These are phyloP conservation scores for Colletotrichum sp. DNA, from an alignment of 2,329 filamentous ascomycete species.

Conservation along the genomic window DNA sequence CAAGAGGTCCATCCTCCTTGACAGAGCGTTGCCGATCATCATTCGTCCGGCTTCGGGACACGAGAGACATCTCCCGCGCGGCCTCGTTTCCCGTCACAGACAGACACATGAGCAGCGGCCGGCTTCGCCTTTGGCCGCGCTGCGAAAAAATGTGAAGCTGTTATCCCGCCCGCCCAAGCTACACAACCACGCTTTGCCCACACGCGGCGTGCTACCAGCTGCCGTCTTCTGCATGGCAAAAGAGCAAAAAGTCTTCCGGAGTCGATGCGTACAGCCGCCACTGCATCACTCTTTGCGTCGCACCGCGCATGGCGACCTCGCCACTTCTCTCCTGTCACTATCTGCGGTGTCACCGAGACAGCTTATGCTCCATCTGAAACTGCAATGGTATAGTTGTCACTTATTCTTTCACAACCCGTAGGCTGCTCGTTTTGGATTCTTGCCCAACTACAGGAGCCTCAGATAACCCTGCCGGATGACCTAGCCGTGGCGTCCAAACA, in stretches of 20 bases:
- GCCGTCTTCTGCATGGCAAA: conserved; percentile 30
- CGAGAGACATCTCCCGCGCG: not conserved
- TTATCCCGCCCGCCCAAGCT: conserved; percentile 6
- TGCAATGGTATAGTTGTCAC: not conserved
- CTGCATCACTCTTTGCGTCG: conserved; percentile 25
- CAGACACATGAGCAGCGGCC: conserved; percentile 26
- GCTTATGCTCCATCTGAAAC: conserved; percentile 36
- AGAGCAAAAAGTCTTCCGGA: conserved; percentile 34
- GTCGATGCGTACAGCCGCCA: conserved; percentile 38
- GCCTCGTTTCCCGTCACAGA: not conserved
- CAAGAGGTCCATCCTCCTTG: not conserved
- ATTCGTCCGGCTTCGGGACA: not conserved
- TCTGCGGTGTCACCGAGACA: conserved; percentile 34
- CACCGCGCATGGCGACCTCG: conserved; percentile 23
- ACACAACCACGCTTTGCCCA: conserved; percentile 28
- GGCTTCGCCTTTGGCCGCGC: not conserved
- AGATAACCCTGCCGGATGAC: not conserved
- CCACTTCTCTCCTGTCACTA: conserved; percentile 34
- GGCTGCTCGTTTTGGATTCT: not conserved
- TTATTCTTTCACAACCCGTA: not conserved
- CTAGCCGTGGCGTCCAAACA: not conserved
- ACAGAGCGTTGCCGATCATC: not conserved
- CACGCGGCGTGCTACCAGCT: conserved; percentile 33
- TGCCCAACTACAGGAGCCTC: conserved; percentile 5
- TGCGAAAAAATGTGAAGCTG: not conserved